Evolutionary conservation across 108 stramenopile species (phyloP), one percentile per base, ranked within the genome.

Genomic region (Parmales sp.): DNA sequence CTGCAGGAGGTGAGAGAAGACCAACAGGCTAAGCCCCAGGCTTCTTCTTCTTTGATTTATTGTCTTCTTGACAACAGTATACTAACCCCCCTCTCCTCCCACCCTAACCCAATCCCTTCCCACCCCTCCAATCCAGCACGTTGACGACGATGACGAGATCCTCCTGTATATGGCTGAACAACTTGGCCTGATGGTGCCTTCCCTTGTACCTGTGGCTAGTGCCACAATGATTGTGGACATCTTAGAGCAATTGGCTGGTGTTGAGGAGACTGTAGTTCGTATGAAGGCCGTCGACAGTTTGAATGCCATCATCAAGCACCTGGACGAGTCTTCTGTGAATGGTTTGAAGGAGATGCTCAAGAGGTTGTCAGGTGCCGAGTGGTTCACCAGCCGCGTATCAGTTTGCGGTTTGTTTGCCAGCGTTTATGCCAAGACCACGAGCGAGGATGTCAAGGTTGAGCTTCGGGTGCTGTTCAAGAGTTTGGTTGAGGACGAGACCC

Each of bases 341-440:
- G 7, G 60, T 45, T 70, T 85, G 25, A 74, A 91, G 5, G 79
- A 83, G 34, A 84, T 93, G 78, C 70, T 91, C 46, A 82, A 87
- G 50, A 70, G 94, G 39, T 70, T 97, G 69, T 82, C 81, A 23
- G 72, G 69, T 22, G 87, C 91, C 45, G 98, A 99, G 50, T 99
- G 96, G 96, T 99, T 98, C 82, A 96, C 97, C 9, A 80, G 94
- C 49, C 88, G 95, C 60, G 91, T 96, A 5, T 80, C 81, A 46
- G 91, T 90, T 20, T 88, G 87, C 49, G 92, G 90, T 20, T 78
- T 93, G 71, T 46, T 86, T 65, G 51, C 87, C 67, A 67, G 44
- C 43, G 69, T 73, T 4, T 76, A 76, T 45, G 22, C 6, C 3
- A 34, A 60, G 54, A 20, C 26, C 36, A 66, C 49, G 41, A 69